A percentile compares a stretch with the other conserved stretches of the same genome.
Conservation (phyloP, 164 flowering plant genomes). For the Akebia trifoliata region DNA sequence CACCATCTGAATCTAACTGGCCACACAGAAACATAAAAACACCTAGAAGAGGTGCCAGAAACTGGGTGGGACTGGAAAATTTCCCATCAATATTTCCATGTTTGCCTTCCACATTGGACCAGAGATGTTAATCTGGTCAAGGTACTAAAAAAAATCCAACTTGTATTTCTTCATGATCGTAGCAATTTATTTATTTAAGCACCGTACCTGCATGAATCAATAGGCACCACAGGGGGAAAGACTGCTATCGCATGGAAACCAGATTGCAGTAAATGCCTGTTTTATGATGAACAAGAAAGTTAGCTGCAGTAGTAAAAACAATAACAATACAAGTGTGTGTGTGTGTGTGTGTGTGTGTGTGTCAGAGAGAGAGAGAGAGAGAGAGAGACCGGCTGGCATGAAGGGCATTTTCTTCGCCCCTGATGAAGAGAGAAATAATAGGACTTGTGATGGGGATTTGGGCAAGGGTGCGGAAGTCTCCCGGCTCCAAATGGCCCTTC, state of each 20-base stretch:
- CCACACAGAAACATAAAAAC: no score
- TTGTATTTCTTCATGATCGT: neutral
- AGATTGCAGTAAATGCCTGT: conserved; percentile 60
- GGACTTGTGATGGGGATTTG: conserved; percentile 77
- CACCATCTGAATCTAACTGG: no score
- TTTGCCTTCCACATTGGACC: no score
- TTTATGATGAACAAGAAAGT: conserved; percentile 12
- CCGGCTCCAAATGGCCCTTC: conserved; percentile 61
- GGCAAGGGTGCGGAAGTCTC: conserved; percentile 64
- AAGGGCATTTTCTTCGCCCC: conserved; percentile 79
- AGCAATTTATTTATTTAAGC: neutral
- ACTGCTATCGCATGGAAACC: conserved; percentile 93
- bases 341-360: no score
- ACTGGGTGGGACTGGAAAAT: no score
- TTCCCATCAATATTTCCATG: no score
- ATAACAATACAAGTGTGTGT: no score
- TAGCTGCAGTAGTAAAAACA: conserved; percentile 8
- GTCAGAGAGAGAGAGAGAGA: no score
- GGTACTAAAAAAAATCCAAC: no score
- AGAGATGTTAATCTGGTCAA: no score
- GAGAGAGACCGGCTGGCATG: conserved; percentile 89
- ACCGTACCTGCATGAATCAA: conserved; percentile 90
- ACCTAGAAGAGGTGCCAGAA: no score
- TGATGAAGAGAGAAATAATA: conserved; percentile 72
- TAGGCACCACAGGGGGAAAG: conserved; percentile 91